These are phyloP conservation scores for Xylaria sp. DNA, from an alignment of 495 filamentous ascomycete genomes.

Conservation along the genomic window DNA sequence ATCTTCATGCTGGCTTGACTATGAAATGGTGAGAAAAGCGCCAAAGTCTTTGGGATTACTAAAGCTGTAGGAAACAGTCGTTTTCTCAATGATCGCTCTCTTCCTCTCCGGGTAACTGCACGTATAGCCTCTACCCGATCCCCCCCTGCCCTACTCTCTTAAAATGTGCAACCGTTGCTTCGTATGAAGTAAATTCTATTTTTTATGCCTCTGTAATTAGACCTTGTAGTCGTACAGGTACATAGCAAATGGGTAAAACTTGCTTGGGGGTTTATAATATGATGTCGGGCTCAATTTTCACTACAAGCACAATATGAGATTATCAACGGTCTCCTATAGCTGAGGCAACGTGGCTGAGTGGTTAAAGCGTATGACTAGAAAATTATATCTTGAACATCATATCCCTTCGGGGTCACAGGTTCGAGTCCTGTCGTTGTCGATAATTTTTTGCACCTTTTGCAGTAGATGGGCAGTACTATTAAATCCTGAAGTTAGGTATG, in stretches of 20 bases:
- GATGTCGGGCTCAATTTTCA: no score
- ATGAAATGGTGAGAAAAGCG: neutral
- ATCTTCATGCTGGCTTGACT: neutral
- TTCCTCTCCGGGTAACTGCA: neutral
- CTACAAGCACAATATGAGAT: no score
- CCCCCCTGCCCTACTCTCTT: neutral
- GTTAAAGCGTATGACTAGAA: slow-evolving; percentile 33
- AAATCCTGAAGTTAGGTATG: no score
- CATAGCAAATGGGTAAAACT: no score
- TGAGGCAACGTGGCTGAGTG: slow-evolving; percentile 33
- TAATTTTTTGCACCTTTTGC: neutral
- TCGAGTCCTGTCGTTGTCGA: slow-evolving; percentile 33
- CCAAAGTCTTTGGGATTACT: no score
- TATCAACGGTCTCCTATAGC: no score
- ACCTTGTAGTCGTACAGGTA: no score
- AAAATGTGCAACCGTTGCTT: neutral
- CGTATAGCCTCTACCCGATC: neutral
- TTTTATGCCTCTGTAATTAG: no score
- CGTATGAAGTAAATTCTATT: neutral
- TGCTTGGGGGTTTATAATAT: no score
- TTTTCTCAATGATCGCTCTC: neutral
- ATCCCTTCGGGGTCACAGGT: slow-evolving; percentile 32
- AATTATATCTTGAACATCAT: slow-evolving; percentile 8
- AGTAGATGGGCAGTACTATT: no score
- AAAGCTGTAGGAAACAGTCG: no score